Evolutionary conservation across 1,139 yeast genomes (phyloP).

Genomic region (Kluyveromyces sp.): DNA sequence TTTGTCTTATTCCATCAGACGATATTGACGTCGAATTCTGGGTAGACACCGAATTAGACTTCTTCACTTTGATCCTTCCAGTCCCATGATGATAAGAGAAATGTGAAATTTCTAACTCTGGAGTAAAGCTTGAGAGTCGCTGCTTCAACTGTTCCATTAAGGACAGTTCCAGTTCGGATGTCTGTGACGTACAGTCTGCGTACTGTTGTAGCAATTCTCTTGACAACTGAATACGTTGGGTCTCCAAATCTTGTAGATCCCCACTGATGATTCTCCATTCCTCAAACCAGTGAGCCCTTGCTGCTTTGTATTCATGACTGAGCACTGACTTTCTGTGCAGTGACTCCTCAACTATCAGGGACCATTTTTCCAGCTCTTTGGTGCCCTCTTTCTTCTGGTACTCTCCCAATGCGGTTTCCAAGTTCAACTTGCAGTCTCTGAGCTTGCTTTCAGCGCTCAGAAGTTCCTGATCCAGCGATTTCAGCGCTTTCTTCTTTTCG

Average conservation of each 20-base stretch:
- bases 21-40: too few species aligned
- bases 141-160: constrained; percentile 23
- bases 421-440: constrained; percentile 31
- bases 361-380: constrained; percentile 52
- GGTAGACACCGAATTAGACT: constrained; percentile 5
- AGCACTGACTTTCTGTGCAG: constrained; percentile 48
- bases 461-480: constrained; percentile 22
- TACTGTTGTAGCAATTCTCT: constrained; percentile 78
- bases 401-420: constrained; percentile 70
- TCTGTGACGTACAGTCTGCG: constrained; percentile 36
- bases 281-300: constrained; percentile 64
- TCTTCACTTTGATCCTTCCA: constrained; percentile 26
- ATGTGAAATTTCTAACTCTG: constrained; percentile 26
- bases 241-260: constrained; percentile 69
- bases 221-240: constrained; percentile 66
- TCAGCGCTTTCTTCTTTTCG: constrained; percentile 28
- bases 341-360: constrained; percentile 40
- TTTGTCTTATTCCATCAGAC: constrained; percentile 1
- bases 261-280: constrained; percentile 74
- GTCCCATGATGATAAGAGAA: constrained; percentile 31
- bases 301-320: constrained; percentile 46
- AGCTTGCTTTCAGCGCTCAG: constrained; percentile 22
- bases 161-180: constrained; percentile 25
- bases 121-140: constrained; percentile 24
- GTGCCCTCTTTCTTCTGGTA: constrained; percentile 66